Conservation (phyloP, 768 basidiomycete genomes). For the Candolleomyces aberdarensis region DNA sequence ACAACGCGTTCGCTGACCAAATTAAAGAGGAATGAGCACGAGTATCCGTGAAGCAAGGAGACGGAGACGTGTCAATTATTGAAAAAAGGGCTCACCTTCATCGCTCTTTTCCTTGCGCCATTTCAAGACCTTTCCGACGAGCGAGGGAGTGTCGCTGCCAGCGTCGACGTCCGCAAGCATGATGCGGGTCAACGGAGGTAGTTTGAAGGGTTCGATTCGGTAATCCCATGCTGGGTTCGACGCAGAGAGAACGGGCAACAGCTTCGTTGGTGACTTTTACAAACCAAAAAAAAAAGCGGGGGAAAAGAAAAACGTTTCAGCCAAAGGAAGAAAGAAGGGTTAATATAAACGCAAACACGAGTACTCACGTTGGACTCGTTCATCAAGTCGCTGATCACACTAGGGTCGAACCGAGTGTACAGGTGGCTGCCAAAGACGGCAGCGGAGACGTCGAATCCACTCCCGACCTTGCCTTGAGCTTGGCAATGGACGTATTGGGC, state of each 20-base stretch:
- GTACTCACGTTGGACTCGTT: conserved; percentile 43
- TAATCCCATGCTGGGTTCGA: conserved; percentile 75
- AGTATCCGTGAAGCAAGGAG: neutral
- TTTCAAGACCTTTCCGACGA: conserved; percentile 86
- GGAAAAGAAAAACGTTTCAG: neutral
- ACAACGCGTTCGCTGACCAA: conserved; percentile 54
- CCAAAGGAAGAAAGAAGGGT: no score
- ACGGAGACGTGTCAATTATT: neutral
- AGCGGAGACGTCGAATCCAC: conserved; percentile 93
- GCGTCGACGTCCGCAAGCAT: conserved; percentile 95
- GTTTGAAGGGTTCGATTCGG: conserved; percentile 61
- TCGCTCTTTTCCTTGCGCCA: conserved; percentile 73
- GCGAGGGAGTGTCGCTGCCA: conserved; percentile 92
- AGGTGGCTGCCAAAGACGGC: conserved; percentile 94
- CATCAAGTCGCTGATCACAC: conserved; percentile 66
- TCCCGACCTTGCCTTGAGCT: conserved; percentile 97
- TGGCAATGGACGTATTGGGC: conserved; percentile 94
- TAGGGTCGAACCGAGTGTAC: conserved; percentile 84
- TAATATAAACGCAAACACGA: no score
- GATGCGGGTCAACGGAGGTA: conserved; percentile 81
- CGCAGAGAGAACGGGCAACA: conserved; percentile 57
- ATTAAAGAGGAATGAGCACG: neutral
- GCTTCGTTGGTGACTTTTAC: conserved; percentile 24
- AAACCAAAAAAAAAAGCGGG: neutral
- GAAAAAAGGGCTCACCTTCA: conserved; percentile 40